Evolutionary conservation across 2,329 filamentous ascomycete genomes (phyloP).

Genomic region (Eutypella sp.): DNA sequence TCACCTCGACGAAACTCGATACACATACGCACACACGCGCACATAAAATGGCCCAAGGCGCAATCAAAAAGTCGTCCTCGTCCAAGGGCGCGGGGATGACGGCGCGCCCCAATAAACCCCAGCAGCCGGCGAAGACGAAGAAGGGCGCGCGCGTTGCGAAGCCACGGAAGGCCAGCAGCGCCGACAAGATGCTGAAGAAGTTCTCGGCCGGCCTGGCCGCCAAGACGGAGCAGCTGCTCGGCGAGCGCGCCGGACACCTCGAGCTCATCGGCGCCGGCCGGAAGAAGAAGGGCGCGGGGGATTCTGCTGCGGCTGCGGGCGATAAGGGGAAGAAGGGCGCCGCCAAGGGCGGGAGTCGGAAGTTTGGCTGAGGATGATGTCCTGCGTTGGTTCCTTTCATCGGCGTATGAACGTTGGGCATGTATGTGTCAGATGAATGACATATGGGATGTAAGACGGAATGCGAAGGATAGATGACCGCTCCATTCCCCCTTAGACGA

Average conservation of each 20-base stretch:
- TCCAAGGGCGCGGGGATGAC: conserved; percentile 35
- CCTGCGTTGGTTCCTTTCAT: neutral
- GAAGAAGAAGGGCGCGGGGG: conserved; percentile 34
- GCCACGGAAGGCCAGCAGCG: conserved; percentile 25
- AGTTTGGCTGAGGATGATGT: conserved; percentile 44
- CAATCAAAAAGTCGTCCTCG: conserved; percentile 42
- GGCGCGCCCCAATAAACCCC: conserved; percentile 44
- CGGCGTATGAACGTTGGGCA: neutral
- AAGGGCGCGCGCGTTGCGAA: conserved; percentile 29
- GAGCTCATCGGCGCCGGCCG: conserved; percentile 51
- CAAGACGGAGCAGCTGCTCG: conserved; percentile 53
- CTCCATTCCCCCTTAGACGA: too few species aligned
- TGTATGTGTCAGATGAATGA: neutral
- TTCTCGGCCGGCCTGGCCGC: conserved; percentile 49
- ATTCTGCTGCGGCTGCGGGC: conserved; percentile 26
- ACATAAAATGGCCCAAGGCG: conserved; percentile 50
- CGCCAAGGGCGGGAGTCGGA: conserved; percentile 44
- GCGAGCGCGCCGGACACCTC: conserved; percentile 54
- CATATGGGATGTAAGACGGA: too few species aligned
- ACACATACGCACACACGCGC: neutral
- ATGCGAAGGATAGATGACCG: too few species aligned
- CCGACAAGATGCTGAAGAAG: conserved; percentile 51
- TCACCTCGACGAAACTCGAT: too few species aligned
- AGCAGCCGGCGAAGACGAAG: conserved; percentile 32
- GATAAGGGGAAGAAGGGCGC: conserved; percentile 18